Base-by-base conservation (phyloP, 176 grass and related monocot genomes). In the Rhynchospora tenuis region DNA sequence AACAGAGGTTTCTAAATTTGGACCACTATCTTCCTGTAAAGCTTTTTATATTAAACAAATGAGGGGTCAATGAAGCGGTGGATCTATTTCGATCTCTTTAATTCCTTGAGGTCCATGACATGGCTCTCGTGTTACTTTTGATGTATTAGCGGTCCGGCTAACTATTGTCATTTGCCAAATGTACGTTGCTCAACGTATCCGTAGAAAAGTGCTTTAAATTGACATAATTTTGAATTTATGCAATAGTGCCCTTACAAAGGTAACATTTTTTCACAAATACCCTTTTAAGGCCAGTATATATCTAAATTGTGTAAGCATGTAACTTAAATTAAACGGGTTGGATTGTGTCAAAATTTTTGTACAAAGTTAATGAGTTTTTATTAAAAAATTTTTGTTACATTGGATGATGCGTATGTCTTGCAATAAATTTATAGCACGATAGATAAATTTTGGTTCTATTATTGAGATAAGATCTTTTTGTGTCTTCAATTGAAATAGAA, bases 81-180 rank as follows among this genome's bases (percentile, higher is more conserved):
- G 78, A 62, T 81, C 78, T 64, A 58, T 62, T 56, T 31, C 4
- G 33, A 38, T 33, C 31, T 45, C 78, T 81, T 47, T 81, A 81
- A 38, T 38, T 81, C 24, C 9, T 46, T 81, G 43, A 73, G 69
- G 42, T 73, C 33, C 65, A 43, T 69, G 76, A 59, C 75, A 79
- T 57, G 23, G 9, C 5, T 63, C 57, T 63, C 78, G 45, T 81
- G 58, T 38, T 45, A 45, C 58, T 64, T 81, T 63, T 61, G 29
- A 81, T 81, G 7, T 78, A n/a, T 24, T 74, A 74, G 28, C 45
- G 5, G 8, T 64, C 23, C 28, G 12, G 12, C 9, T 69, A 69
- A 44, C 15, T 22, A 43, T 38, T 6, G 9, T 17, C 16, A 12
- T 20, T 38, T 6, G 9, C 38, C 16, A 12, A 42, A 68, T 14